Percentiles rank a stretch among this genome's conserved stretches.
Evolutionary conservation across 2,329 filamentous ascomycete genomes (phyloP).

Genomic region (Aspergillus piperis): DNA sequence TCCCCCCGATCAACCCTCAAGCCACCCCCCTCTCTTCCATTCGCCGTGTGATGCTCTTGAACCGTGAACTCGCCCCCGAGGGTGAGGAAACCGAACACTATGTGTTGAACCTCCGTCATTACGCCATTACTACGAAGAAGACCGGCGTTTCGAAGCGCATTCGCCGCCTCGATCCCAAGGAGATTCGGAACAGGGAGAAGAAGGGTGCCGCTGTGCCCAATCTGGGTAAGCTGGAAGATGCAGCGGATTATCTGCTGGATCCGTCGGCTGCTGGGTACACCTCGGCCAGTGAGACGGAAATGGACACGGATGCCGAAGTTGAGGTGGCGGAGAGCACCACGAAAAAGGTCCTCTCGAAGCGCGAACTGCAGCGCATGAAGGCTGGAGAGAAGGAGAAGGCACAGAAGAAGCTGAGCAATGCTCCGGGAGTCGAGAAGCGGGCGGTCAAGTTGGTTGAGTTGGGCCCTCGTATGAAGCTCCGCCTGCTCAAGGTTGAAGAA

Average conservation of each 20-base stretch:
- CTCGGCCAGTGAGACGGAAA: constrained; percentile 87
- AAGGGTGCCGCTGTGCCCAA: constrained; percentile 77
- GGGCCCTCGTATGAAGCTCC: constrained; percentile 83
- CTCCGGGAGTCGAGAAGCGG: constrained; percentile 69
- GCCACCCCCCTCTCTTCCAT: constrained; percentile 89
- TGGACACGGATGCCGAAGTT: constrained; percentile 93
- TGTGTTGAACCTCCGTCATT: constrained; percentile 85
- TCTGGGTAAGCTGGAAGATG: constrained; percentile 85
- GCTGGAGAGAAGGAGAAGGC: constrained; percentile 47
- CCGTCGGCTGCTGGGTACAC: constrained; percentile 79
- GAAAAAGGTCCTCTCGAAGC: constrained; percentile 57
- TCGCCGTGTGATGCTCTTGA: constrained; percentile 83
- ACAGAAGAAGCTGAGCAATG: constrained; percentile 43
- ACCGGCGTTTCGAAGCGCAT: constrained; percentile 83
- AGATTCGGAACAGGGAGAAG: constrained; percentile 69
- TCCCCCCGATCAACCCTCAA: constrained; percentile 93
- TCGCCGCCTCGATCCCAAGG: constrained; percentile 79
- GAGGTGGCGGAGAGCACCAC: constrained; percentile 67
- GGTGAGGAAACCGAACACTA: constrained; percentile 65
- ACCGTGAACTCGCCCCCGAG: constrained; percentile 64
- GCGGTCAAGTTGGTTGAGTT: constrained; percentile 91
- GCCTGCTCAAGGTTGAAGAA: constrained; percentile 94
- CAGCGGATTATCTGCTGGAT: constrained; percentile 91
- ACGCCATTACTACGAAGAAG: constrained; percentile 87
- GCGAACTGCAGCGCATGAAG: constrained; percentile 52